Percentiles rank a stretch among this genome's conserved stretches.
Evolutionary conservation across 768 basidiomycete species (phyloP).

Genomic region (Amanita muscaria): DNA sequence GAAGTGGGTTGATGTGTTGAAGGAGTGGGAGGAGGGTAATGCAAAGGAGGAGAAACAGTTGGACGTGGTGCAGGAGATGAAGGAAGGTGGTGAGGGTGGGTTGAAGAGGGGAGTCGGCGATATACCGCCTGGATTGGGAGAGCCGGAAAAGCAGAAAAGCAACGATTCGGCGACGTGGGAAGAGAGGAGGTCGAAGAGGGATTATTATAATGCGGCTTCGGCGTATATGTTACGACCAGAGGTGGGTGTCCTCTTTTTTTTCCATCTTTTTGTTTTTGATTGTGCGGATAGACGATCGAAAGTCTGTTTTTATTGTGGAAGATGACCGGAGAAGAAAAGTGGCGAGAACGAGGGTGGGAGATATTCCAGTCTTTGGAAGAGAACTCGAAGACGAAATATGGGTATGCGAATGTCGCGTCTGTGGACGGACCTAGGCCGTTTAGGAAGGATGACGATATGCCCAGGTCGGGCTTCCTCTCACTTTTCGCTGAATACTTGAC

Average conservation of each 20-base stretch:
- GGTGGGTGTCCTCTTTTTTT: constrained; percentile 13
- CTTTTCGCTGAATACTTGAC: too few relatives aligned
- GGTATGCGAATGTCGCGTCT: too few relatives aligned
- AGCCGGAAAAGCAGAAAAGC: constrained; percentile 16
- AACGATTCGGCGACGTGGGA: not conserved
- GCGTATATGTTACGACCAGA: constrained; percentile 59
- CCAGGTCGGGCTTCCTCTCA: too few relatives aligned
- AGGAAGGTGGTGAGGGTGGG: constrained; percentile 33
- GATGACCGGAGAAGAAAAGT: constrained; percentile 52
- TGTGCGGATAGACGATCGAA: constrained; percentile 49
- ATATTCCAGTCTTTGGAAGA: constrained; percentile 61
- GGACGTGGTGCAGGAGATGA: constrained; percentile 11
- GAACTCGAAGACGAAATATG: too few relatives aligned
- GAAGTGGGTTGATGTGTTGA: constrained; percentile 39
- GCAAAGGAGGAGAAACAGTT: constrained; percentile 31
- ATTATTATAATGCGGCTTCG: constrained; percentile 37
- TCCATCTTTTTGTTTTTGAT: not conserved
- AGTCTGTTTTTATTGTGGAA: constrained; percentile 64
- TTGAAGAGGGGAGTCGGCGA: constrained; percentile 16
- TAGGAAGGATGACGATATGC: too few relatives aligned
- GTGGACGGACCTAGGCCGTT: too few relatives aligned
- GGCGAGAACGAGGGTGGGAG: constrained; percentile 66
- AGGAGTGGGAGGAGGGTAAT: constrained; percentile 33
- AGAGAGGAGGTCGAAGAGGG: constrained; percentile 27
- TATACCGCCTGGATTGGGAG: constrained; percentile 36